Conservation (phyloP, 23 red algal genomes). For the Pyropia haitanensis region DNA sequence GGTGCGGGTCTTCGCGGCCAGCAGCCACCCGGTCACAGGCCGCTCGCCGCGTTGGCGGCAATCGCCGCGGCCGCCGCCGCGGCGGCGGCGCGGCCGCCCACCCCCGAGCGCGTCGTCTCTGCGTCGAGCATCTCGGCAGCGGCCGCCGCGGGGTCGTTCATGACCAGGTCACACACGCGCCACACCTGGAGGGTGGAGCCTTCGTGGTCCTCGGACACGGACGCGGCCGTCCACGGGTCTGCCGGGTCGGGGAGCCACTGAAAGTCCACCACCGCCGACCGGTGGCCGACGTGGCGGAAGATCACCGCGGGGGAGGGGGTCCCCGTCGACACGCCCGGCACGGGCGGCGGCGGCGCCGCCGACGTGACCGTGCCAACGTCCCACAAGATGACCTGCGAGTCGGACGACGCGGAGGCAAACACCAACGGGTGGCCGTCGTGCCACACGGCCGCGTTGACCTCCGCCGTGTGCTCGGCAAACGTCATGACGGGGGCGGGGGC, state of each 20-base stretch:
- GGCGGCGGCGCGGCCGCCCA: too few species aligned
- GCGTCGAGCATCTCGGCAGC: slow-evolving; percentile 7
- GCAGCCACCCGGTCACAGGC: too few species aligned
- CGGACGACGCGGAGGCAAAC: slow-evolving; percentile 41
- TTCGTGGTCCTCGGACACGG: slow-evolving; percentile 49
- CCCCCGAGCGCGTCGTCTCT: too few species aligned
- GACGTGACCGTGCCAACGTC: slow-evolving; percentile 20
- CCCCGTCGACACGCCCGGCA: background rate
- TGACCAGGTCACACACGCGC: slow-evolving; percentile 50
- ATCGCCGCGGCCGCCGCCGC: too few species aligned
- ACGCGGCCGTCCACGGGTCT: slow-evolving; percentile 51
- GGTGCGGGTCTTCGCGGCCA: too few species aligned
- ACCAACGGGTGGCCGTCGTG: slow-evolving; percentile 37
- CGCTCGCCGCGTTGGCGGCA: too few species aligned
- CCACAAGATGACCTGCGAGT: slow-evolving; percentile 77
- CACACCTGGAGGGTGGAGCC: slow-evolving; percentile 61
- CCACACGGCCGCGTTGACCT: slow-evolving; percentile 58
- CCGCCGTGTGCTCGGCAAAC: slow-evolving; percentile 36
- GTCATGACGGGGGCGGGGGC: slow-evolving; percentile 10
- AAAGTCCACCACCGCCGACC: slow-evolving; percentile 34
- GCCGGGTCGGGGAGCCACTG: slow-evolving; percentile 57
- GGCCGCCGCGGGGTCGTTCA: background rate
- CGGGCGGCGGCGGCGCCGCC: slow-evolving; percentile 2
- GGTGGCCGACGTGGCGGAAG: slow-evolving; percentile 68
- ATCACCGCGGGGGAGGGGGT: slow-evolving; percentile 34